Conservation (phyloP, 371 early-diverging fungal species). For the Mucor circinelloides region DNA sequence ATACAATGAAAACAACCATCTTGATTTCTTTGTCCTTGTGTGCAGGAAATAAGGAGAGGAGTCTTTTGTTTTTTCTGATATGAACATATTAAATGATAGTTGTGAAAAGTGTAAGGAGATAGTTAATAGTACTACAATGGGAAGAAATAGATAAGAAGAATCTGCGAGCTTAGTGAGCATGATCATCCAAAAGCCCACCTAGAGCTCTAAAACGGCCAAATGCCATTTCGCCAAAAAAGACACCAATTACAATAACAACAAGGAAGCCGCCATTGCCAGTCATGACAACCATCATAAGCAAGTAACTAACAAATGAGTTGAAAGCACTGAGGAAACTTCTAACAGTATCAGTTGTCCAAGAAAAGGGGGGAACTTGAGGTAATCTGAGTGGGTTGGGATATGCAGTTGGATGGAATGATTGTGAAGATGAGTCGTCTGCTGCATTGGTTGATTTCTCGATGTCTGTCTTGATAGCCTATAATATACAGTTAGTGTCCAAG, state of each 20-base stretch:
- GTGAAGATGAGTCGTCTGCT: constrained; percentile 95
- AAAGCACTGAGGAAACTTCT: constrained; percentile 53
- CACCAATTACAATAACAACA: constrained; percentile 62
- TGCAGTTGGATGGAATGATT: constrained; percentile 58
- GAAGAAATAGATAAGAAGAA: neutral
- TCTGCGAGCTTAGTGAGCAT: constrained; percentile 28
- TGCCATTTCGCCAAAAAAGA: constrained; percentile 69
- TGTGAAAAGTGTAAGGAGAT: neutral
- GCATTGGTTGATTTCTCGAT: constrained; percentile 87
- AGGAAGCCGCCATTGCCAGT: constrained; percentile 78
- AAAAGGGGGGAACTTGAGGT: constrained; percentile 52
- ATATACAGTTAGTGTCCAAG: neutral
- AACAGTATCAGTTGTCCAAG: constrained; percentile 54
- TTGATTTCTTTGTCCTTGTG: neutral
- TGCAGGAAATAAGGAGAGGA: neutral
- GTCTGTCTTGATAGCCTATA: constrained; percentile 13
- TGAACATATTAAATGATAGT: neutral
- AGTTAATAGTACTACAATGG: neutral
- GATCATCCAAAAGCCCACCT: constrained; percentile 29
- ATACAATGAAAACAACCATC: neutral
- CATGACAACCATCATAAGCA: constrained; percentile 84
- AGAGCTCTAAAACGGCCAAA: constrained; percentile 57
- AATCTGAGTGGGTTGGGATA: constrained; percentile 27
- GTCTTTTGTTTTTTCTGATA: neutral
- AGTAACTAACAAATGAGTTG: constrained; percentile 58